These are phyloP conservation scores for Fusarium buxicola DNA, from an alignment of 2,329 filamentous ascomycete genomes.

Conservation along the genomic window DNA sequence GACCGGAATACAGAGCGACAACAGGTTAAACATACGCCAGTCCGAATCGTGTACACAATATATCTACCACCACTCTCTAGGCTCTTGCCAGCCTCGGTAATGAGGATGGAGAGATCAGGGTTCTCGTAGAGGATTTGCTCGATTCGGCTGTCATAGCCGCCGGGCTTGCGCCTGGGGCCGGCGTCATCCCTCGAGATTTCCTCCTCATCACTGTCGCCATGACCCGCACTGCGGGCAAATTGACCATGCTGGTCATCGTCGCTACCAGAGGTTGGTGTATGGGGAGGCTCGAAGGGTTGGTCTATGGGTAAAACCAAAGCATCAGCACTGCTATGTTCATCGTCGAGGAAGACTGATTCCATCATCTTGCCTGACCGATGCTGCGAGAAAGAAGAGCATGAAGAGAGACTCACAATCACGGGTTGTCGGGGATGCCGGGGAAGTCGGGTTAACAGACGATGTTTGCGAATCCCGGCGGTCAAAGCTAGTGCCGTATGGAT, in stretches of 20 bases:
- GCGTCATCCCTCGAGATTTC: conserved; percentile 56
- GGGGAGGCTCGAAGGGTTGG: conserved; percentile 69
- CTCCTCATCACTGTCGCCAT: conserved; percentile 61
- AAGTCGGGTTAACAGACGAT: conserved; percentile 74
- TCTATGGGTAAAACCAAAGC: conserved; percentile 41
- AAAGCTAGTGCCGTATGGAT: conserved; percentile 92
- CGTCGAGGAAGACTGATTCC: not conserved
- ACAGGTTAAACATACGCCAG: conserved; percentile 73
- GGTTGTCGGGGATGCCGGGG: conserved; percentile 69
- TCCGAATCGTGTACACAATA: conserved; percentile 97
- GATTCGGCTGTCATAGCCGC: conserved; percentile 92
- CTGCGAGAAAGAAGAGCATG: conserved; percentile 5
- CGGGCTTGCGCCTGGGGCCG: conserved; percentile 76
- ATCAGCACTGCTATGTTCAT: conserved; percentile 19
- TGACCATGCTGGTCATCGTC: conserved; percentile 67
- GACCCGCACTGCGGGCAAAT: conserved; percentile 42
- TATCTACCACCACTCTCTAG: conserved; percentile 90
- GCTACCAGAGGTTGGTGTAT: conserved; percentile 78
- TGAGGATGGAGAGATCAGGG: conserved; percentile 87
- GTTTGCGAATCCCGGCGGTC: conserved; percentile 85
- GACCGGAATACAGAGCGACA: not conserved
- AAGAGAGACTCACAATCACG: conserved; percentile 65
- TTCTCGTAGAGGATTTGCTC: conserved; percentile 98
- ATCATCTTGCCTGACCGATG: conserved; percentile 10
- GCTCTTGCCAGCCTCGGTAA: conserved; percentile 96